Conservation (phyloP, 2,329 filamentous ascomycete species). For the Plectosphaerella plurivora region DNA sequence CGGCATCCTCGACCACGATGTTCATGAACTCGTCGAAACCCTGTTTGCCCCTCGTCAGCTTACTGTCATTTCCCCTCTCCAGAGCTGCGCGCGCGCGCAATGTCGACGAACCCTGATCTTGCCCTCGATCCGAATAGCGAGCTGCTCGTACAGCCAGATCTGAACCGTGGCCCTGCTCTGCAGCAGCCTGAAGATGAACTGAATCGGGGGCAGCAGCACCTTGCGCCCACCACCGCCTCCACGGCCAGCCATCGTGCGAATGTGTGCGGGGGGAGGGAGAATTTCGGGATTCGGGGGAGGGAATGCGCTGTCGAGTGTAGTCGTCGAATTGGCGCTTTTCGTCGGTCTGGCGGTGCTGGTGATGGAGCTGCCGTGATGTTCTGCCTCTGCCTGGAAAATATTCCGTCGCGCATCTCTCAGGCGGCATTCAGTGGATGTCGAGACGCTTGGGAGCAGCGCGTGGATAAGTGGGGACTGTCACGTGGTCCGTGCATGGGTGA, state of each 20-base stretch:
- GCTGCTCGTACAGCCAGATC: constrained; percentile 96
- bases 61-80: constrained; percentile 70
- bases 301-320: too few relatives aligned
- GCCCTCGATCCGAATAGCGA: constrained; percentile 89
- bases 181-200: constrained; percentile 68
- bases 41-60: constrained; percentile 37
- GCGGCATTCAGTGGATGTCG: too few relatives aligned
- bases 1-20: constrained; percentile 89
- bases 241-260: constrained; percentile 50
- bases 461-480: too few relatives aligned
- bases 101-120: constrained; percentile 73
- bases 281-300: neutral
- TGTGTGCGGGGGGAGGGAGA: neutral
- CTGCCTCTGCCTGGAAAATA: too few relatives aligned
- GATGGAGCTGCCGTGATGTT: too few relatives aligned
- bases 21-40: constrained; percentile 99
- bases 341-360: too few relatives aligned
- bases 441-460: too few relatives aligned
- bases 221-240: constrained; percentile 56
- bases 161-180: constrained; percentile 80
- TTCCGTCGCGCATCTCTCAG: too few relatives aligned
- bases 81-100: neutral
- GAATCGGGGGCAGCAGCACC: constrained; percentile 57
- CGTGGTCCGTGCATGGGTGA: too few relatives aligned
- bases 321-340: too few relatives aligned